Conservation (phyloP, 257 asterid species). For the Solanum acaule region DNA sequence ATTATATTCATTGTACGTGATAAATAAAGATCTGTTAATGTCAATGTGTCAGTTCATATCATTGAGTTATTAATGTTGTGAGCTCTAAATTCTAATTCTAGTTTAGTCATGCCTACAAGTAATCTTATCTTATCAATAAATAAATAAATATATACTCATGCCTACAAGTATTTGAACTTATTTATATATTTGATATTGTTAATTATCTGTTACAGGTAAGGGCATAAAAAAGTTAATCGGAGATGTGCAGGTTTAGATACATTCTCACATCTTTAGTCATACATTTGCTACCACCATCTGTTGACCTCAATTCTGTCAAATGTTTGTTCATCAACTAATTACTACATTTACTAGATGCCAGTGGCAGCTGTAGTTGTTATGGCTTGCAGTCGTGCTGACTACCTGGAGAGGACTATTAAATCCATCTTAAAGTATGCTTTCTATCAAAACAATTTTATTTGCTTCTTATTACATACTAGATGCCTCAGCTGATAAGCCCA, state of each 20-base stretch:
- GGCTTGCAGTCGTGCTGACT: slow-evolving; percentile 99
- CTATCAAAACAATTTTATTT: background rate
- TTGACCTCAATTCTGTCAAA: background rate
- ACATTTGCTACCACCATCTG: background rate
- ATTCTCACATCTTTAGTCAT: background rate
- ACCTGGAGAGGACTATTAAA: slow-evolving; percentile 79
- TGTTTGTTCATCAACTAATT: background rate
- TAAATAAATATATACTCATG: background rate
- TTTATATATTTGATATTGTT: background rate
- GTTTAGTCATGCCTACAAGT: background rate
- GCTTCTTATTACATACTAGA: background rate
- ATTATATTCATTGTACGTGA: background rate
- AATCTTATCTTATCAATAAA: background rate
- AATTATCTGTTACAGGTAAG: slow-evolving; percentile 52
- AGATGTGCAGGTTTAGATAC: slow-evolving; percentile 58
- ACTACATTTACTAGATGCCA: slow-evolving; percentile 47
- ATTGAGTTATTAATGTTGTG: background rate
- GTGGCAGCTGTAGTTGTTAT: slow-evolving; percentile 94
- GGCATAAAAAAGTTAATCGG: slow-evolving; percentile 60
- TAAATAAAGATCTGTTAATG: background rate
- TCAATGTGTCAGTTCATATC: background rate
- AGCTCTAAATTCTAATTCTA: background rate
- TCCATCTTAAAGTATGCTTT: slow-evolving; percentile 72
- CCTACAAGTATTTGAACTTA: background rate
- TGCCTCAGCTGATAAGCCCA: slow-evolving; percentile 10